Percentiles rank a stretch among this genome's conserved stretches.
Conservation (phyloP, 208 protist species). For the Trypanosoma scelopori region DNA sequence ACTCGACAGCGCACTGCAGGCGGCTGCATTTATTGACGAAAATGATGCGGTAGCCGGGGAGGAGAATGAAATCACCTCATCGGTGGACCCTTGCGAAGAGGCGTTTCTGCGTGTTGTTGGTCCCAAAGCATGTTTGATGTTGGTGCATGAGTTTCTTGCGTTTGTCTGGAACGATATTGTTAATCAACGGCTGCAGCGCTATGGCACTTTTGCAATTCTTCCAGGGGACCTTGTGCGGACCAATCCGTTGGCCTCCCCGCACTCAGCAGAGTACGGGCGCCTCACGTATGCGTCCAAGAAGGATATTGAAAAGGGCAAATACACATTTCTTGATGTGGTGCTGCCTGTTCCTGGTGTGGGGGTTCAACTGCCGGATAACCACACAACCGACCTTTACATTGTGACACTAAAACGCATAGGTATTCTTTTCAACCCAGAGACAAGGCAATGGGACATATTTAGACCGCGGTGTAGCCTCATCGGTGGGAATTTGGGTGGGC, state of each 20-base stretch:
- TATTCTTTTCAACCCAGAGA: constrained; percentile 76
- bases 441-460: constrained; percentile 79
- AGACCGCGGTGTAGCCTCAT: constrained; percentile 25
- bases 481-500: neutral
- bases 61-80: constrained; percentile 16
- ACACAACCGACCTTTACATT: constrained; percentile 84
- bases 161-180: constrained; percentile 91
- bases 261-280: constrained; percentile 20
- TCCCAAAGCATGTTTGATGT: constrained; percentile 61
- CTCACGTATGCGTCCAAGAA: constrained; percentile 35
- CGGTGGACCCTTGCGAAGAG: constrained; percentile 71
- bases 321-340: constrained; percentile 66
- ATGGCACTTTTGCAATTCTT: constrained; percentile 82
- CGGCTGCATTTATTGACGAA: constrained; percentile 43
- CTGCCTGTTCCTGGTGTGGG: constrained; percentile 77
- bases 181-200: constrained; percentile 82
- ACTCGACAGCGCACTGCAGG: constrained; percentile 80
- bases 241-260: constrained; percentile 28
- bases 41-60: constrained; percentile 4
- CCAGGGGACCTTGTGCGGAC: constrained; percentile 77
- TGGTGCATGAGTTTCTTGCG: constrained; percentile 82
- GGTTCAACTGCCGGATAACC: constrained; percentile 78
- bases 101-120: constrained; percentile 82
- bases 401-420: constrained; percentile 78
- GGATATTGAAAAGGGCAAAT: constrained; percentile 61